Evolutionary conservation across 768 basidiomycete genomes (phyloP).

Genomic region (Paxillus ammoniavirescens): DNA sequence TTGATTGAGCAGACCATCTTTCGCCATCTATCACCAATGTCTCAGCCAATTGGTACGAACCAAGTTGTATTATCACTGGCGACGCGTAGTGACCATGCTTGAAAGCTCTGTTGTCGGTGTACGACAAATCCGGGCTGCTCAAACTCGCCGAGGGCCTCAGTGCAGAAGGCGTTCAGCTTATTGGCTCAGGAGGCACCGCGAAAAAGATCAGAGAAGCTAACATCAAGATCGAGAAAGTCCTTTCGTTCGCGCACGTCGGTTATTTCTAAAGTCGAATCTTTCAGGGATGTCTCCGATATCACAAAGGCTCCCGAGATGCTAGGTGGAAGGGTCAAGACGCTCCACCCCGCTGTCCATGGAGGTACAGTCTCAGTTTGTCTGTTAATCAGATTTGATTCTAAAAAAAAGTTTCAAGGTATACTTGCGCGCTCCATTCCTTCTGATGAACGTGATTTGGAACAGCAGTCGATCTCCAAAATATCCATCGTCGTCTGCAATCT

Average conservation of each 20-base stretch:
- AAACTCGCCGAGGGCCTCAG: conserved; percentile 86
- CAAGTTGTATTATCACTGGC: not conserved
- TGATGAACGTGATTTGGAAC: conserved; percentile 80
- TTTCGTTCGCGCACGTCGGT: conserved; percentile 1
- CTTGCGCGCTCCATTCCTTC: conserved; percentile 90
- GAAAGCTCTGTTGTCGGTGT: conserved; percentile 88
- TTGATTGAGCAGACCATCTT: not conserved
- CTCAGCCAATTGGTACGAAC: conserved; percentile 28
- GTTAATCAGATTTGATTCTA: not conserved
- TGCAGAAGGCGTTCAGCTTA: conserved; percentile 76
- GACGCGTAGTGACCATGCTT: conserved; percentile 3
- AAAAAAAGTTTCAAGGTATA: conserved; percentile 59
- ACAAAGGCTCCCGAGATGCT: conserved; percentile 99
- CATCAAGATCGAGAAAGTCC: conserved; percentile 82
- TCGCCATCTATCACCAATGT: conserved; percentile 19
- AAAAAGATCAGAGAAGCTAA: conserved; percentile 96
- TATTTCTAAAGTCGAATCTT: conserved; percentile 4
- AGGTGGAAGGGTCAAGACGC: conserved; percentile 95
- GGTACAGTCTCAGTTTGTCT: conserved; percentile 45
- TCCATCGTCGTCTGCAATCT: conserved; percentile 98
- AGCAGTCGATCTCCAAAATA: conserved; percentile 88
- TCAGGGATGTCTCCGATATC: conserved; percentile 94
- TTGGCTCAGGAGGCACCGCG: conserved; percentile 97
- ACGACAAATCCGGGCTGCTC: conserved; percentile 90
- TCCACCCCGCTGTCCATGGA: conserved; percentile 97